phyloP scores from a whole-genome alignment of 306 rosid genomes.

The Cicer chorassanicum region DNA sequence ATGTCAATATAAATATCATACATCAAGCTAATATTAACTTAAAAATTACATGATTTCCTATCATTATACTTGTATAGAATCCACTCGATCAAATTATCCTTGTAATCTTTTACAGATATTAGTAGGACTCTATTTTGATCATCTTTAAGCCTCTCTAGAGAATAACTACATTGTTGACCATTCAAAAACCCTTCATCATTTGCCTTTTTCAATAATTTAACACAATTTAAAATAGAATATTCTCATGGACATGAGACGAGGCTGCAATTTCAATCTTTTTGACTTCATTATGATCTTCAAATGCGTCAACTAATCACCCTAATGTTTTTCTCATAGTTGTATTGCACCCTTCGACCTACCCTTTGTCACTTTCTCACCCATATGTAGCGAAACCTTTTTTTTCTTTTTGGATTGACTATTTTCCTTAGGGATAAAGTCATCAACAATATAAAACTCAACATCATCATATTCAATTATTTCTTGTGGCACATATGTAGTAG shows the following conservation, averaged over 20 bases:
- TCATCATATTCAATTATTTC: not conserved
- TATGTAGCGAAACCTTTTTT: not conserved
- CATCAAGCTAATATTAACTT: not conserved
- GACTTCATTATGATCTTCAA: too few species aligned
- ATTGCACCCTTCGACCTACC: not conserved
- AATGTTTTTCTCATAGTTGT: not conserved
- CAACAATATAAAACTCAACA: not conserved
- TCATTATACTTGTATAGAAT: not conserved
- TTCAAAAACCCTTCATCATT: not conserved
- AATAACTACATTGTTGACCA: not conserved
- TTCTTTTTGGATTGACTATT: not conserved
- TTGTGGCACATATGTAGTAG: not conserved
- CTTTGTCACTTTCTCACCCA: not conserved
- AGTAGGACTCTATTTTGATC: not conserved
- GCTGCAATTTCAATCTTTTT: not conserved
- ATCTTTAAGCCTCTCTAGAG: not conserved
- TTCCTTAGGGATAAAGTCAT: not conserved
- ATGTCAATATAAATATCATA: too few species aligned
- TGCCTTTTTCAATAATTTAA: not conserved
- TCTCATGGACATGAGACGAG: not conserved
- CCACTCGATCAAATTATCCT: not conserved
- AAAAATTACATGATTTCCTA: not conserved
- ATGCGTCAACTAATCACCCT: not conserved
- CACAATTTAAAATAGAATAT: not conserved
- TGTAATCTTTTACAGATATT: not conserved